Conservation (phyloP, 179 eudicot genomes). For the Corrigiola litoralis region DNA sequence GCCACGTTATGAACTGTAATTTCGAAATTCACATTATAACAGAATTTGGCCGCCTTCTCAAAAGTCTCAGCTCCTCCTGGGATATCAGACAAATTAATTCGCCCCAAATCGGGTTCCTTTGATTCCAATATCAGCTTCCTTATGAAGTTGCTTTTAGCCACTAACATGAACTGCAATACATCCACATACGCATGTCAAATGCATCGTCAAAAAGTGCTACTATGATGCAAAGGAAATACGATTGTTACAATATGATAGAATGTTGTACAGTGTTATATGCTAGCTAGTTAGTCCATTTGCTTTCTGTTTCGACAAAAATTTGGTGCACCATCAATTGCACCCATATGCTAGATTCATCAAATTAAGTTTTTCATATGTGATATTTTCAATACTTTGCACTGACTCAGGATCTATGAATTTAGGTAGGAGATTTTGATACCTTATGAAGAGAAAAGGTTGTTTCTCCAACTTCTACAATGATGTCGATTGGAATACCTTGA, state of each 20-base stretch:
- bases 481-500: slow-evolving; percentile 82
- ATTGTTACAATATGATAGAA: no score
- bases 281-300: no score
- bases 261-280: no score
- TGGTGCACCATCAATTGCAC: no score
- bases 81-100: slow-evolving; percentile 61
- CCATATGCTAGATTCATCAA: no score
- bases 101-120: slow-evolving; percentile 50
- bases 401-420: no score
- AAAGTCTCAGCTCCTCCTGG: slow-evolving; percentile 89
- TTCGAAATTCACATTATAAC: slow-evolving; percentile 90
- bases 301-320: no score
- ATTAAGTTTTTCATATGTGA: no score
- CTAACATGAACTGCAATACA: slow-evolving; percentile 72
- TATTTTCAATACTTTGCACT: no score
- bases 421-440: slow-evolving; percentile 31
- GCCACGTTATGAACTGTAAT: slow-evolving; percentile 89
- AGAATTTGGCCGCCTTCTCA: slow-evolving; percentile 89
- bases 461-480: slow-evolving; percentile 60
- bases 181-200: background rate
- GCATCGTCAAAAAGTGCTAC: background rate
- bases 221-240: background rate
- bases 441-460: slow-evolving; percentile 74
- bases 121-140: slow-evolving; percentile 65
- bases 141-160: slow-evolving; percentile 89